Percentiles rank a stretch among this genome's conserved stretches.
phyloP scores from a whole-genome alignment of 768 basidiomycete genomes.

The Pisolithus orientalis region DNA sequence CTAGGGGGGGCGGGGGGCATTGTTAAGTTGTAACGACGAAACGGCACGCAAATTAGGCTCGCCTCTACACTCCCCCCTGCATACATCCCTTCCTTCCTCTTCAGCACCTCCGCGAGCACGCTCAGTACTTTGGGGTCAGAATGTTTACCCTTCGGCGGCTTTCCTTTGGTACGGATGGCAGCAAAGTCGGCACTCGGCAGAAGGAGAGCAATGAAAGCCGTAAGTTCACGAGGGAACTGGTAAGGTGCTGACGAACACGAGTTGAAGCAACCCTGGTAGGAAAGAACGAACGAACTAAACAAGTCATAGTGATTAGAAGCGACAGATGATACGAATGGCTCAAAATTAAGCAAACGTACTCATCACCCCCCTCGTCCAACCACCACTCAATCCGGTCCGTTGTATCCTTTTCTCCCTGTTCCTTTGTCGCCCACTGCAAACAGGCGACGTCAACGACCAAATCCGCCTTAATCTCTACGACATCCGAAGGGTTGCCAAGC shows the following conservation, averaged over 20 bases:
- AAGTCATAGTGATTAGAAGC: background rate
- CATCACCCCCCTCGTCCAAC: conserved; percentile 86
- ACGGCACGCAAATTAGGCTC: background rate
- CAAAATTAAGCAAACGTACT: conserved; percentile 44
- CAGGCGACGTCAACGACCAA: conserved; percentile 44
- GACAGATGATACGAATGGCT: background rate
- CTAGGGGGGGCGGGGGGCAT: conserved; percentile 17
- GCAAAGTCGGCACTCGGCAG: conserved; percentile 53
- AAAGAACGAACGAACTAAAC: conserved; percentile 8
- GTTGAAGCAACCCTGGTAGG: conserved; percentile 27
- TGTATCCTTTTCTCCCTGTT: conserved; percentile 12
- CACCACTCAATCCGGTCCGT: conserved; percentile 77
- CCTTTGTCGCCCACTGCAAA: conserved; percentile 6
- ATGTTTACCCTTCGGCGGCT: conserved; percentile 64
- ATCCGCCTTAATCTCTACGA: conserved; percentile 75
- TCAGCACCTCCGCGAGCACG: conserved; percentile 44
- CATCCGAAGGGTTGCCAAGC: conserved; percentile 69
- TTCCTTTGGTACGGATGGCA: conserved; percentile 52
- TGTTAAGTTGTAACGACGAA: background rate
- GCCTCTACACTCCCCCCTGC: conserved; percentile 36
- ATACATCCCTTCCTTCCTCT: conserved; percentile 41
- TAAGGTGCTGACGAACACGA: conserved; percentile 44
- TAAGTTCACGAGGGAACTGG: conserved; percentile 47
- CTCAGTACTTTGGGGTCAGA: conserved; percentile 30
- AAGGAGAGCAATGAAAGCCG: conserved; percentile 64